phyloP scores from a whole-genome alignment of 1,284 basidiomycete species.

The Boletus calvinii region DNA sequence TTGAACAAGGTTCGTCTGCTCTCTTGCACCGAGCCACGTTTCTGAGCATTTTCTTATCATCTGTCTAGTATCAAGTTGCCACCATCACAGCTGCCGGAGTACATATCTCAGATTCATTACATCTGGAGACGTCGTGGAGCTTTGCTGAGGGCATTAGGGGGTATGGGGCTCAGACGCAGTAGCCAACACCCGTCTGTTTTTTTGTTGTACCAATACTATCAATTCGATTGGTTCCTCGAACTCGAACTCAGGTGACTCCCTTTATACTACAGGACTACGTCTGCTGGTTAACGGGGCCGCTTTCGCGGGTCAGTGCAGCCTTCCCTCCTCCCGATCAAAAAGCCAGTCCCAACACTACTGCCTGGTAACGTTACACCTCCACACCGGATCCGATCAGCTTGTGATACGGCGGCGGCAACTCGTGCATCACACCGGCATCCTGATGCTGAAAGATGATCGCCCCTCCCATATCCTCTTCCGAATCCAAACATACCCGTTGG shows the following conservation, averaged over 20 bases:
- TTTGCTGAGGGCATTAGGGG: slow-evolving; percentile 93
- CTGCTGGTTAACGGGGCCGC: not conserved
- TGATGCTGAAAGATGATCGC: slow-evolving; percentile 21
- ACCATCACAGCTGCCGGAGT: slow-evolving; percentile 81
- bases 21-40: not conserved
- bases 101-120: slow-evolving; percentile 77
- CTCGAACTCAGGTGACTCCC: not conserved
- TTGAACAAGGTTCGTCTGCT: slow-evolving; percentile 80
- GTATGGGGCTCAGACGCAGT: slow-evolving; percentile 75
- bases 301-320: not conserved
- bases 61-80: slow-evolving; percentile 89
- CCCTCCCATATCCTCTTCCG: not conserved
- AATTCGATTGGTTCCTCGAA: not conserved
- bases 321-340: not conserved
- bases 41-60: not conserved
- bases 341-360: slow-evolving; percentile 1
- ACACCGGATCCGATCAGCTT: slow-evolving; percentile 9
- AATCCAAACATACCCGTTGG: not conserved
- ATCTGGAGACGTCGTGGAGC: slow-evolving; percentile 80
- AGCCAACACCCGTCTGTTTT: slow-evolving; percentile 17
- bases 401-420: slow-evolving; percentile 30
- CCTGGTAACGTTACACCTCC: not conserved
- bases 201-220: slow-evolving; percentile 14
- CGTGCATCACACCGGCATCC: slow-evolving; percentile 21
- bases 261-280: not conserved